Conservation (phyloP, 805 yeast genomes). For the Diddensiella caesifluorescens region DNA sequence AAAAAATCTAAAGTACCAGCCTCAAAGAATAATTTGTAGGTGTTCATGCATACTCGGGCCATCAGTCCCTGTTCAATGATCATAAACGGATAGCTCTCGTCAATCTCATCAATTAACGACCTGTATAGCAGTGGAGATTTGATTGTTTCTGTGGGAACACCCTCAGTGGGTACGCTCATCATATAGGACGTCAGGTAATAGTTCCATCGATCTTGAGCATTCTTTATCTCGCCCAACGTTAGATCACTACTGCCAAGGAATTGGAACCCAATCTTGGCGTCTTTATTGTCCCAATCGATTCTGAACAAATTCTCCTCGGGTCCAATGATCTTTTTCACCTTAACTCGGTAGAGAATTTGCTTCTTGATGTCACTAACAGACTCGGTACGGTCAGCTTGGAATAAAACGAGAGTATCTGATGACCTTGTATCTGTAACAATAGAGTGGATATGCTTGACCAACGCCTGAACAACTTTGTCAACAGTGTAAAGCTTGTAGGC, state of each 20-base stretch:
- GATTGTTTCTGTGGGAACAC: conserved; percentile 72
- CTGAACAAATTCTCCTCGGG: conserved; percentile 91
- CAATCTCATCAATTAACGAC: conserved; percentile 28
- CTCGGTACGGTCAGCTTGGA: conserved; percentile 70
- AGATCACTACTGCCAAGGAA: conserved; percentile 69
- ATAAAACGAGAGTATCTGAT: conserved; percentile 72
- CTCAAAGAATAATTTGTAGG: conserved; percentile 78
- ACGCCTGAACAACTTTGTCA: conserved; percentile 81
- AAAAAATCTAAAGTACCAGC: conserved; percentile 74
- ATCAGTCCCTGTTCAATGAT: conserved; percentile 62
- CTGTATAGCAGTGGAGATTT: conserved; percentile 71
- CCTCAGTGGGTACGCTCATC: conserved; percentile 96
- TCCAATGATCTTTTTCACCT: conserved; percentile 74
- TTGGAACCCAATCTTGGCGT: conserved; percentile 58
- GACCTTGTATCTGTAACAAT: conserved; percentile 74
- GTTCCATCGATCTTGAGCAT: conserved; percentile 80
- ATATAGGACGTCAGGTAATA: conserved; percentile 89
- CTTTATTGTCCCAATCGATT: conserved; percentile 57
- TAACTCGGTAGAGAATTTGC: conserved; percentile 87
- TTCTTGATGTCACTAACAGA: conserved; percentile 68
- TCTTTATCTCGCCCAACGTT: conserved; percentile 65
- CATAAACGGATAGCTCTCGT: conserved; percentile 38
- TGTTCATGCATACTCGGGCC: conserved; percentile 71
- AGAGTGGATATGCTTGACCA: conserved; percentile 81
- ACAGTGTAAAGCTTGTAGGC: conserved; percentile 91